Evolutionary conservation across 495 filamentous ascomycete species (phyloP), one percentile per base, ranked within the genome.

Genomic region (Daldinia grandis): DNA sequence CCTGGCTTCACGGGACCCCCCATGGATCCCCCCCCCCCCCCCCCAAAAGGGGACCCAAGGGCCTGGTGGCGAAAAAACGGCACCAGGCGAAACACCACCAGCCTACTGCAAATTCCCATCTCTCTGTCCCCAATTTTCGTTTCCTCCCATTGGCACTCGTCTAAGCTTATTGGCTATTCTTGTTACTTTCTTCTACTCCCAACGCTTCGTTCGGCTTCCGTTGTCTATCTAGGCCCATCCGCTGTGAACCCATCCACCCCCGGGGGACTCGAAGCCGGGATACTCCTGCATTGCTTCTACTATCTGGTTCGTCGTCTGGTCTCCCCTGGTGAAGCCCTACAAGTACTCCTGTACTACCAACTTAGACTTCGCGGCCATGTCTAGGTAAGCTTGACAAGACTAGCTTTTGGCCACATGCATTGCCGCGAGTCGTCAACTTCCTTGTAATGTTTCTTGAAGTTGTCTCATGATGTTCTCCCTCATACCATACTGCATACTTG

Each of bases 11-110:
- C 72, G 73, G 69, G 65, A 61, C 68, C 62, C 70, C 62, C 70
- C 60, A 66, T 62, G 63, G 73, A 72, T 14, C 71, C 75, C 73
- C 73, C 73, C 68, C 74, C 70, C 69, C 5, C 71, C 75, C 73
- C 73, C 73, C 68, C 74, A 76, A 74, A 60, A 66, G 64, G 61
- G 66, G 56, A 64, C 40, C 63, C 71, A 68, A 77, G 70, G 73
- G 73, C 71, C 68, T 74, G 75, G 75, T 77, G 75, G 75, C 75
- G 55, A 77, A 77, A 60, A 74, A 74, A 68, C 73, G 70, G 73
- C 72, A 50, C 69, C 69, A 73, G 53, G 63, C 69, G 66, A 74
- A 70, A 74, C 62, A 68, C 61, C 71, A 73, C 63, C 47, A 62
- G 68, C 55, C 58, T 69, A 51, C 70, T 54, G 66, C 69, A 71